Base-by-base conservation (phyloP, 192 early-diverging fungal species). In the Coemansia sp. region DNA sequence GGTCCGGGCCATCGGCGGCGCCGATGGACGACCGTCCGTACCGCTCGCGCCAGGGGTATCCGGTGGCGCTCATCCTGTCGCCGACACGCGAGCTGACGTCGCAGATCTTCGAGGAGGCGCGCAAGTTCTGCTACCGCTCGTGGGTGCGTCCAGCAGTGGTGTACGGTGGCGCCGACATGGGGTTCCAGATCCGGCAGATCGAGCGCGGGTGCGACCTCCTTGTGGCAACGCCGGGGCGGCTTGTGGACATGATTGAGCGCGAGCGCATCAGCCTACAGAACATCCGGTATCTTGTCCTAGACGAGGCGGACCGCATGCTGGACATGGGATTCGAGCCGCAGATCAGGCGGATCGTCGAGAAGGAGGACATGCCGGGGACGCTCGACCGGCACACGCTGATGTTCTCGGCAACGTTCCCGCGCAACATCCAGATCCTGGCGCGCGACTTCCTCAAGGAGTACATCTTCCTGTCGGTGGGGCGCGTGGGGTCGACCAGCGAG, bases 391-490 rank as follows among this genome's bases (percentile, higher is more conserved):
- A 93, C 59, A 98, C 96, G 8, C 86, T 97, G 54, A 97, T 98
- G 95, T 98, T 97, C 74, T 91, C 88, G 65, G 96, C 96, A n/a
- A 98, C 96, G 1, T 98, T 98, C 84, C 97, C 97, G 9, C 87
- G 84, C 29, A 81, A 89, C 50, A 96, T 98, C 60, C 96, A 94
- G 64, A 81, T 85, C 44, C 88, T 98, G 25, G 97, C 97, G 20
- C 83, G 89, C 63, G 94, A 96, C 76, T 97, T 98, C 83, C 81
- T 98, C 34, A 79, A 85, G 27, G 82, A 89, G 57, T 89, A 91
- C 55, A 82, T 91, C 31, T 95, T 91, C 80, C 86, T 87, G 70
- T 90, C 92, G 8, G 92, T 98, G 25, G 96, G 95, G 41, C 90
- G 93, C 70, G 94, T 97, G 11, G 94, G 93, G 23, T 91, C 92